Conservation (phyloP, 495 filamentous ascomycete genomes). For the Podospora tetraspora region DNA sequence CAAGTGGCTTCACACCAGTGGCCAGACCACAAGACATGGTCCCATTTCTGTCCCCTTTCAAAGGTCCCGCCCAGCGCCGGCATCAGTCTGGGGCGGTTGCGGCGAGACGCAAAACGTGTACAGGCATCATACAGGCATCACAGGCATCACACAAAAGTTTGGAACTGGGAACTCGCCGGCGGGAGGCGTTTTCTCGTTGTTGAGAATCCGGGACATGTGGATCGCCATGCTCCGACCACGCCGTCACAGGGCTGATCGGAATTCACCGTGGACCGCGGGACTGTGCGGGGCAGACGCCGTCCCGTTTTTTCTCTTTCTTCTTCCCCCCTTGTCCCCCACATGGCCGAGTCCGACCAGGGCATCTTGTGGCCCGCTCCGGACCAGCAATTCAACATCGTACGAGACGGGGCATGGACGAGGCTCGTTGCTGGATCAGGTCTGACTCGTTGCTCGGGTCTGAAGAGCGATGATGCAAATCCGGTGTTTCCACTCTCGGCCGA, state of each 20-base stretch:
- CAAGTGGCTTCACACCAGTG: neutral
- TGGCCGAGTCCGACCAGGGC: neutral
- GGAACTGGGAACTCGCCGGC: neutral
- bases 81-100: neutral
- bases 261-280: neutral
- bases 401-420: conserved; percentile 1
- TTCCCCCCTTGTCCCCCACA: neutral
- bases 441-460: conserved; percentile 12
- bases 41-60: neutral
- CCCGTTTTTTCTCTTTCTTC: neutral
- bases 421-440: neutral
- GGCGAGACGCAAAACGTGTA: neutral
- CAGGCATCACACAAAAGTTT: neutral
- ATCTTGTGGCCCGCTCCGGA: neutral
- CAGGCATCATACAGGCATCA: neutral
- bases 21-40: neutral
- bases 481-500: conserved; percentile 2
- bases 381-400: conserved; percentile 13
- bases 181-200: neutral
- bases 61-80: neutral
- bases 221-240: neutral
- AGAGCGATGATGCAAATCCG: neutral
- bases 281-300: neutral
- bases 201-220: neutral
- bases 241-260: neutral